Evolutionary conservation across 768 basidiomycete genomes (phyloP).

Genomic region (Collybia sp.): DNA sequence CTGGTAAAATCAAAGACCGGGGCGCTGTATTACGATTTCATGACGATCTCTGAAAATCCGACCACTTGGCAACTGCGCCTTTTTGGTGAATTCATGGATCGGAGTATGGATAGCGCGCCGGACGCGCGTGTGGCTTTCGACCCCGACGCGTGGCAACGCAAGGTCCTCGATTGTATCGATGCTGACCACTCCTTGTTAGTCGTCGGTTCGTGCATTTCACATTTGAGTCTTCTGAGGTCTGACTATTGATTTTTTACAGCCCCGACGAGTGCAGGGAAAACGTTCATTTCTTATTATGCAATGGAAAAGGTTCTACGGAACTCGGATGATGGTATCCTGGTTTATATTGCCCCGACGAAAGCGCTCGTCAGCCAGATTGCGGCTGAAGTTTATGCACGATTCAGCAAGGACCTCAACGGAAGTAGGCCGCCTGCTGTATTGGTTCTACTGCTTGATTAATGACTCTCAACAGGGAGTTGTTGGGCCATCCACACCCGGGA

Average conservation of each 20-base stretch:
- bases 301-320: slow-evolving; percentile 64
- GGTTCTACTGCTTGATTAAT: neutral
- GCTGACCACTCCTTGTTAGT: slow-evolving; percentile 55
- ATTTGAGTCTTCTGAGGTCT: neutral
- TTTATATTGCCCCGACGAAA: slow-evolving; percentile 76
- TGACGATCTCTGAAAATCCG: slow-evolving; percentile 53
- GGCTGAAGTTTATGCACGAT: slow-evolving; percentile 73
- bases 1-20: slow-evolving; percentile 43
- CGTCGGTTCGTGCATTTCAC: slow-evolving; percentile 43
- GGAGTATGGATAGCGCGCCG: slow-evolving; percentile 57
- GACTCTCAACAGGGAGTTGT: slow-evolving; percentile 37
- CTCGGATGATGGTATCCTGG: slow-evolving; percentile 62
- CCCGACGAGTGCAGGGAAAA: slow-evolving; percentile 72
- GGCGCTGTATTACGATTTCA: slow-evolving; percentile 38
- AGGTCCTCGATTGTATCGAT: slow-evolving; percentile 64
- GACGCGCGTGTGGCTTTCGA: slow-evolving; percentile 59
- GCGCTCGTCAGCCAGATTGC: slow-evolving; percentile 69
- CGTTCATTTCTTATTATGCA: slow-evolving; percentile 74
- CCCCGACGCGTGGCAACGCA: slow-evolving; percentile 69
- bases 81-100: slow-evolving; percentile 70
- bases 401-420: slow-evolving; percentile 43
- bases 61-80: slow-evolving; percentile 63
- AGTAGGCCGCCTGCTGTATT: slow-evolving; percentile 25
- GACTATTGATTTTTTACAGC: slow-evolving; percentile 27
- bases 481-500: slow-evolving; percentile 70